These are phyloP conservation scores for Globisporangium solare DNA, from an alignment of 352 stramenopile species.

Conservation along the genomic window DNA sequence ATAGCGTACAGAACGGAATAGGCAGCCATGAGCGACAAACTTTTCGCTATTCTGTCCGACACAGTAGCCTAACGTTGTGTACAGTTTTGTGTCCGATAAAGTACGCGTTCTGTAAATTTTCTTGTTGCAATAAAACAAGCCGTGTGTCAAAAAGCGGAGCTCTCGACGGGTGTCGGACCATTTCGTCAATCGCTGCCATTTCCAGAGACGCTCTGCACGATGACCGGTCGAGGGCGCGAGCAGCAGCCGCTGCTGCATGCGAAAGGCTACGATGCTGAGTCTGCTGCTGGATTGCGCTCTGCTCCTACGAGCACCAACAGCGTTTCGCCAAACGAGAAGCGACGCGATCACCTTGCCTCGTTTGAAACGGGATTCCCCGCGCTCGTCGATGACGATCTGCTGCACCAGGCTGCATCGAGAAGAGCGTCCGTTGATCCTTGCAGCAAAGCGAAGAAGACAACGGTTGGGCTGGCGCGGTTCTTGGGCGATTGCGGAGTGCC, in stretches of 20 bases:
- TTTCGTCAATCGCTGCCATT: not conserved
- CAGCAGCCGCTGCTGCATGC: conserved; percentile 6
- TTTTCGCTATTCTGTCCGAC: not conserved
- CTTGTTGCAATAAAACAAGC: not conserved
- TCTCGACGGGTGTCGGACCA: not conserved
- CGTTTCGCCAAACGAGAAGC: conserved; percentile 3
- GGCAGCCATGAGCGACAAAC: not conserved
- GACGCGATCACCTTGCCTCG: conserved; percentile 17
- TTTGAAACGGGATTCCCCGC: conserved; percentile 18
- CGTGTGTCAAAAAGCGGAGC: not conserved
- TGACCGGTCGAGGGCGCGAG: not conserved
- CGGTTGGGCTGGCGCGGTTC: conserved; percentile 3
- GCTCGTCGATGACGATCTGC: conserved; percentile 18
- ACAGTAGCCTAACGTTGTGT: not conserved
- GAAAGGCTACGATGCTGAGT: not conserved
- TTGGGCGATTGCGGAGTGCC: conserved; percentile 13
- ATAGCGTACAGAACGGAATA: not conserved
- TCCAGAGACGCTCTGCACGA: not conserved
- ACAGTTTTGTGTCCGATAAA: not conserved
- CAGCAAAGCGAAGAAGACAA: conserved; percentile 14
- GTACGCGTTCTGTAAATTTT: not conserved
- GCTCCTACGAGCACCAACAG: not conserved
- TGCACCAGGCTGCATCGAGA: conserved; percentile 7
- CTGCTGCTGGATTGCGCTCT: not conserved
- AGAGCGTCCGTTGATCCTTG: conserved; percentile 7